Conservation (phyloP, 306 rosid genomes). For the Begonia masoniana region DNA sequence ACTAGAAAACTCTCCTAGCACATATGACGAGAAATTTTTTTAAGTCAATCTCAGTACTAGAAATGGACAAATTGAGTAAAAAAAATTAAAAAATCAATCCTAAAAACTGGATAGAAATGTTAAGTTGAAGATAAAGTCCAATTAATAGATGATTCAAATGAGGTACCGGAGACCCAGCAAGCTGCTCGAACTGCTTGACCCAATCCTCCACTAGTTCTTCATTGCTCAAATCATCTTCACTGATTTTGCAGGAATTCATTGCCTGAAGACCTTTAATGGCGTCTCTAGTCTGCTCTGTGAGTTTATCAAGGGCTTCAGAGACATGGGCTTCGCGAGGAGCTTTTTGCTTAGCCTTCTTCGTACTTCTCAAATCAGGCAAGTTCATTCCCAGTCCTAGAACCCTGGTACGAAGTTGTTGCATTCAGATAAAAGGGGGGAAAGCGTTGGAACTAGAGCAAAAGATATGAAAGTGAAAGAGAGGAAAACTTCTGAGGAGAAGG, state of each 20-base stretch:
- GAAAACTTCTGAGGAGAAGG: slow-evolving; percentile 38
- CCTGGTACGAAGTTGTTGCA: slow-evolving; percentile 16
- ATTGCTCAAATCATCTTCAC: slow-evolving; percentile 35
- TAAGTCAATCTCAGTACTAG: neutral
- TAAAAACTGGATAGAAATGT: too few species aligned
- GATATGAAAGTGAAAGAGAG: neutral
- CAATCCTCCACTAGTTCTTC: slow-evolving; percentile 73
- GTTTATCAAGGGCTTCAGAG: slow-evolving; percentile 66
- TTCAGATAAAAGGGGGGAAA: neutral
- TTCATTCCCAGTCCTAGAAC: slow-evolving; percentile 81
- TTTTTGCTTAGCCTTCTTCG: slow-evolving; percentile 69
- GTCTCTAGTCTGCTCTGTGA: slow-evolving; percentile 71
- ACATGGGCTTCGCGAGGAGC: slow-evolving; percentile 61
- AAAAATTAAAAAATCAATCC: too few species aligned
- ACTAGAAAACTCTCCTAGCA: too few species aligned
- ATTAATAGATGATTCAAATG: neutral
- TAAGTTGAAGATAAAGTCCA: too few species aligned
- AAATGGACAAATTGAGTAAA: neutral
- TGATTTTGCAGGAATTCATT: slow-evolving; percentile 19
- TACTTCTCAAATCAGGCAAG: slow-evolving; percentile 58
- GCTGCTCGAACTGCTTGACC: slow-evolving; percentile 88
- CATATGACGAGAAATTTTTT: too few species aligned
- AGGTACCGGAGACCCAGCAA: slow-evolving; percentile 60
- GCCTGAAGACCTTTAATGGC: slow-evolving; percentile 62
- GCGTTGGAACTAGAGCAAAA: neutral